Base-by-base conservation (phyloP, 176 grass and related monocot genomes). In the Chrysopogon serrulatus region DNA sequence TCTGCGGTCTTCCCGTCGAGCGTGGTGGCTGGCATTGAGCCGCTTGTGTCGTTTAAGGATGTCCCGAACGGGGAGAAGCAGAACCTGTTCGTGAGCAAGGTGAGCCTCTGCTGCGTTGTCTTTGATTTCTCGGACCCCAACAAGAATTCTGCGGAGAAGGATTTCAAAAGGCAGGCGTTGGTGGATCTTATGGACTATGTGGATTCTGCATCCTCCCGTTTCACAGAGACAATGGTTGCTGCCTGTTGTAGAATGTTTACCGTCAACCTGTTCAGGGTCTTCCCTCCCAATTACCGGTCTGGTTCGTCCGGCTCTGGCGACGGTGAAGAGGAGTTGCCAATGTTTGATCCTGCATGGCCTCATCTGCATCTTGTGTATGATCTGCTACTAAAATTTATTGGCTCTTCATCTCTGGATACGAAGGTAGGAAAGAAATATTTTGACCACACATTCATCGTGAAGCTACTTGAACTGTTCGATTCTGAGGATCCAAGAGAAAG, bases 301-400 rank as follows among this genome's bases (percentile, higher is more conserved):
- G 76, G 79, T 19, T 74, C 45, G 31, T 80, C 79, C 21, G 45
- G 74, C 51, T 61, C 80, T 1, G 89, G 89, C 30, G 89, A 94
- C 64, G 79, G 86, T 18, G 92, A 94, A 82, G 92, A 91, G 33
- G 92, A 91, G 54, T 86, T 91, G 69, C 92, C 92, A 45, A 69
- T 87, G 89, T 91, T 91, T 27, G 92, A 91, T 70, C 92, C 89
- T 69, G 83, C 89, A 83, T 94, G 92, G 89, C 84, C 92, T 27
- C 92, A 94, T 54, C 66, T 94, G 83, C 86, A 94, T 78, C 89
- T 94, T 53, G 92, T 94, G 16, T 94, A 94, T 78, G 92, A 94
- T 75, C 83, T 91, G 37, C 83, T 94, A 51, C 79, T 91, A 39
- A 91, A 94, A 65, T 91, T 91, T 66, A 89, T 94, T 78, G 84